Evolutionary conservation across 2,329 filamentous ascomycete genomes (phyloP).

Genomic region (Epichloe sp.): DNA sequence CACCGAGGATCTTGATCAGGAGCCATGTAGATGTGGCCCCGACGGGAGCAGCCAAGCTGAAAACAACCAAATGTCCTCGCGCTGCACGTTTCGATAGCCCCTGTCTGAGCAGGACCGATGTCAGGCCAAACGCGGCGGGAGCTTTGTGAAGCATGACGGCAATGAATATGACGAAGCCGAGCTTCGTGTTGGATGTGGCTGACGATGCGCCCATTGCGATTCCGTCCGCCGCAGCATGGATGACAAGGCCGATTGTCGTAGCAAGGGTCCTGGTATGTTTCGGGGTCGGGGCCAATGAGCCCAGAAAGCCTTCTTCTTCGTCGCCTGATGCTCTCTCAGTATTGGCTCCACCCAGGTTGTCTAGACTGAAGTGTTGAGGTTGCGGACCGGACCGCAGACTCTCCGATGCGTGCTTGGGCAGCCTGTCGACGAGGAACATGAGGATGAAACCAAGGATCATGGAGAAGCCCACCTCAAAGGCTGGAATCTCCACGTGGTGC

Average conservation of each 20-base stretch:
- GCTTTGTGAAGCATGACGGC: constrained; percentile 98
- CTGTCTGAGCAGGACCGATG: constrained; percentile 79
- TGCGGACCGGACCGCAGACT: constrained; percentile 50
- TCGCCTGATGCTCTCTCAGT: constrained; percentile 33
- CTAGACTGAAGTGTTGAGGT: constrained; percentile 77
- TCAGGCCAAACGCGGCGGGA: constrained; percentile 87
- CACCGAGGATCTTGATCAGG: constrained; percentile 59
- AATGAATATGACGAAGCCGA: constrained; percentile 86
- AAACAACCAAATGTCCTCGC: constrained; percentile 73
- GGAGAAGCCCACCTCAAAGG: constrained; percentile 73
- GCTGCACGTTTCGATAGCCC: constrained; percentile 79
- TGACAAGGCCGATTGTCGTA: constrained; percentile 90
- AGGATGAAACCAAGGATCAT: constrained; percentile 81
- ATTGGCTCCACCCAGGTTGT: constrained; percentile 49
- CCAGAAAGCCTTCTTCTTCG: constrained; percentile 45
- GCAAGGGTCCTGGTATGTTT: constrained; percentile 52
- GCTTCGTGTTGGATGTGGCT: constrained; percentile 54
- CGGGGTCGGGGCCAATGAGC: constrained; percentile 42
- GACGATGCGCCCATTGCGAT: constrained; percentile 91
- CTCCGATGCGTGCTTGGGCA: constrained; percentile 61
- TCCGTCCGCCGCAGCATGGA: constrained; percentile 88
- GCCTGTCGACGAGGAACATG: constrained; percentile 90
- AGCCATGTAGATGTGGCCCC: constrained; percentile 78
- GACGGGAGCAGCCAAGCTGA: constrained; percentile 78
- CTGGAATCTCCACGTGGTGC: constrained; percentile 35